Base-by-base conservation (phyloP, 306 rosid genomes). In the Medicago ruthenica region DNA sequence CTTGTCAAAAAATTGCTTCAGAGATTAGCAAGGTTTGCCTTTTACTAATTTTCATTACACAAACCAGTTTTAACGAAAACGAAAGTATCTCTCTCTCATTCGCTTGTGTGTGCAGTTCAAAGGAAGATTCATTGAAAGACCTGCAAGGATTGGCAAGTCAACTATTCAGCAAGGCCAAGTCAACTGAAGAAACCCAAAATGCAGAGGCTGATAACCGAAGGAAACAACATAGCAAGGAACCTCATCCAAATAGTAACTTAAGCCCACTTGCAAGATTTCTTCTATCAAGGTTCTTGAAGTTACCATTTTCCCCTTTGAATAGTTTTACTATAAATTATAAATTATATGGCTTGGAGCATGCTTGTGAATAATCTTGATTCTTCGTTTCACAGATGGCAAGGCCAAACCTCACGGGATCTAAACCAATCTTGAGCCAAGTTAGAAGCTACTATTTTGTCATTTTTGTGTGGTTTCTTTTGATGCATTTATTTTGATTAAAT, bases 251-350 rank as follows among this genome's bases (percentile, higher is more conserved):
- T 70, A 83, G 92, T 80, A 96, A 90, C 80, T 82, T 90, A 80
- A 96, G 97, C 75, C 92, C 99, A 13, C 94, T 96, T 4, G 99
- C 99, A 50, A 87, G 97, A 87, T 96, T 96, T 86, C 90, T 96
- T 86, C 92, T 96, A 69, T 90, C 99, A 50, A 96, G 99, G 99
- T 96, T 77, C 61, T 83, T 77, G 48, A 73, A 79, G 68, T 79
- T 76, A 20, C 69, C 36, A 18, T 82, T 81, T 71, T 27, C 62
- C 74, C 47, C 37, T 3, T 16, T 45, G 48, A 69, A 82, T 57
- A 34, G 61, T 63, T 51, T 63, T 36, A 50, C 80, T 9, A 22
- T 61, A 76, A 74, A 39, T 70, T 76, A 39, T 45, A 58, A 17
- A 18, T 42, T 27, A 50, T n/a, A 20, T 73, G 60, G 8, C 8